A percentile compares a stretch with the other conserved stretches of the same genome.
Conservation (phyloP, 2,329 filamentous ascomycete genomes). For the Bipolaris bicolor region DNA sequence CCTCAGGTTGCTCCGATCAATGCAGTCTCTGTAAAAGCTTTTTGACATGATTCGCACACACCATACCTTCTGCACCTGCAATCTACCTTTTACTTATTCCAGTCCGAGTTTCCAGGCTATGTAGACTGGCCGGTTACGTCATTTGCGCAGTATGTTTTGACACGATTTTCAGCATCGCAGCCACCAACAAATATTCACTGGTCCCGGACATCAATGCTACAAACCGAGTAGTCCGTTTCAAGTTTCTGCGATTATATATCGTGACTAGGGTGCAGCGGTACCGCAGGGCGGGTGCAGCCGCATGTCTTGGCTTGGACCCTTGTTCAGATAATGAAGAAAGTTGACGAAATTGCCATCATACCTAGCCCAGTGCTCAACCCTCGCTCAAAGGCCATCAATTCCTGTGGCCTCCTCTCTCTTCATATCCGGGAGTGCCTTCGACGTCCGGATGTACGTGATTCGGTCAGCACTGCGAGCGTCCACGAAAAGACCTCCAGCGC, state of each 20-base stretch:
- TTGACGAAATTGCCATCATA: constrained; percentile 25
- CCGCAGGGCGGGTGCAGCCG: constrained; percentile 10
- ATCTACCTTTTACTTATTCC: not conserved
- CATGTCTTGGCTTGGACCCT: constrained; percentile 24
- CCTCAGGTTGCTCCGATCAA: not conserved
- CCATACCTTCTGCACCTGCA: not conserved
- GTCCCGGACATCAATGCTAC: not conserved
- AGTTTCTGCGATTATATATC: not conserved
- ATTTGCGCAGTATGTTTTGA: not conserved
- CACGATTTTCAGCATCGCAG: not conserved
- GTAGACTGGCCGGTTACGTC: constrained; percentile 1
- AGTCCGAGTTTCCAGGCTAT: not conserved
- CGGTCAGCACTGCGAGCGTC: constrained; percentile 51
- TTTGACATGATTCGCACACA: not conserved
- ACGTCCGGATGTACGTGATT: constrained; percentile 51
- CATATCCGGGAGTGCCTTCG: constrained; percentile 24
- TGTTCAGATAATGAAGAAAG: constrained; percentile 23
- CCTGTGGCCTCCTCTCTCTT: constrained; percentile 24
- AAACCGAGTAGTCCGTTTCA: not conserved
- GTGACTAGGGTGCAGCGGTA: constrained; percentile 1
- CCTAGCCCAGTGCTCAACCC: constrained; percentile 26
- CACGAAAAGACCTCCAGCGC: constrained; percentile 45
- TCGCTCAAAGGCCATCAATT: constrained; percentile 17
- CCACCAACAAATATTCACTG: not conserved
- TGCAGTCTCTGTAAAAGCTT: not conserved